Conservation (phyloP, 208 protist genomes). For the Leishmania guyanensis region DNA sequence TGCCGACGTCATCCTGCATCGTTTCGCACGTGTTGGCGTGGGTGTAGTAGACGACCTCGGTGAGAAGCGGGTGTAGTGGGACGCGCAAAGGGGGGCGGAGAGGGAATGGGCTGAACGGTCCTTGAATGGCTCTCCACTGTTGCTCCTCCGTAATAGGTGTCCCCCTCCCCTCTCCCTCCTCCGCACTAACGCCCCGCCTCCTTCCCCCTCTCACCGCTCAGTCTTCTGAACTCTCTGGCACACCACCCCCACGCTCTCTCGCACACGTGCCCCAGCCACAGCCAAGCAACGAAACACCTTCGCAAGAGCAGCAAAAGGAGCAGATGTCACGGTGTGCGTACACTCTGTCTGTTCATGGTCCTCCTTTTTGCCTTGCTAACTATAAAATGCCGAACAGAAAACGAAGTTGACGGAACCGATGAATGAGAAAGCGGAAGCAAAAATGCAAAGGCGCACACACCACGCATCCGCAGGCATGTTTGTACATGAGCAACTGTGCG, state of each 20-base stretch:
- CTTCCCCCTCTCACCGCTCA: slow-evolving; percentile 8
- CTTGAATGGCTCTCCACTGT: background rate
- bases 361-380: no score
- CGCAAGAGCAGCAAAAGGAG: no score
- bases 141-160: slow-evolving; percentile 10
- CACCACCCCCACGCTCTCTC: background rate
- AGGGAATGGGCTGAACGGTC: background rate
- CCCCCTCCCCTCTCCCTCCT: background rate
- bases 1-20: background rate
- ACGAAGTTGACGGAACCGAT: no score
- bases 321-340: no score
- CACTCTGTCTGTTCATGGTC: no score
- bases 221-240: background rate
- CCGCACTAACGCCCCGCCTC: slow-evolving; percentile 7
- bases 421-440: no score
- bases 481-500: background rate
- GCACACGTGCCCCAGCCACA: no score
- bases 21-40: background rate
- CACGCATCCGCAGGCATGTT: background rate
- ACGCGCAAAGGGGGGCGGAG: background rate
- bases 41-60: background rate
- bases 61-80: background rate
- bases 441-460: background rate
- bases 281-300: no score
- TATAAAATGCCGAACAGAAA: no score